phyloP scores from a whole-genome alignment of 1,284 basidiomycete genomes.

The Trichosporon coremiiforme region DNA sequence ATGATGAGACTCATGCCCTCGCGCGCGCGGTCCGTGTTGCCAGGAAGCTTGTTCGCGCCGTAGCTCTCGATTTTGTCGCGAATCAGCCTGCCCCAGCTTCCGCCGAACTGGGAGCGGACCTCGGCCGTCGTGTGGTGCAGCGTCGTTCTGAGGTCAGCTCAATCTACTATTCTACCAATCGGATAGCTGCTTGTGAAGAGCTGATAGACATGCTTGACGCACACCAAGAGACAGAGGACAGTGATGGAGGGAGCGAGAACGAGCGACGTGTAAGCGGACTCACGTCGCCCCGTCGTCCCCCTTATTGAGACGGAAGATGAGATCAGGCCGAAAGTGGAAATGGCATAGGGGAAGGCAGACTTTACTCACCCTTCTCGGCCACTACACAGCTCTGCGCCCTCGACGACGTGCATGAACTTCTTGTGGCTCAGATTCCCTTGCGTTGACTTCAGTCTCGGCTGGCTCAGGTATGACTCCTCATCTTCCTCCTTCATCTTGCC shows the following conservation, averaged over 20 bases:
- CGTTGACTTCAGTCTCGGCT: conserved; percentile 44
- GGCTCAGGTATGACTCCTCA: conserved; percentile 30
- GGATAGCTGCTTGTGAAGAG: no score
- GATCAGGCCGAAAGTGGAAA: no score
- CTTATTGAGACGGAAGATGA: no score
- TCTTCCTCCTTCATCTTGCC: conserved; percentile 8
- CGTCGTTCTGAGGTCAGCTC: conserved; percentile 37
- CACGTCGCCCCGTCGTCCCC: no score
- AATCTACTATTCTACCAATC: no score
- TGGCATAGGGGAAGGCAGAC: no score
- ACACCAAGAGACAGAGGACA: no score
- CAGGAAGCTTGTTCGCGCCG: conserved; percentile 54
- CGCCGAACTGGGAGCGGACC: conserved; percentile 53
- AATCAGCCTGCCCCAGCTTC: conserved; percentile 48
- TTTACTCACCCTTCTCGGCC: conserved; percentile 48
- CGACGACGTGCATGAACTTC: conserved; percentile 56
- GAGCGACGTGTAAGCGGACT: no score
- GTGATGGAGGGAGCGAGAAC: no score
- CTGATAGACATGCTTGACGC: no score
- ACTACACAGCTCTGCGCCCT: conserved; percentile 50
- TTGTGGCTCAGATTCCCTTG: conserved; percentile 56
- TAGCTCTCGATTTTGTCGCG: conserved; percentile 53
- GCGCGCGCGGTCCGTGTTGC: conserved; percentile 52
- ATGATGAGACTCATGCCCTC: conserved; percentile 57
- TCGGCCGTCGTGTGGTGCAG: conserved; percentile 54